Evolutionary conservation across 768 basidiomycete genomes (phyloP).

Genomic region (Calocera cornea): DNA sequence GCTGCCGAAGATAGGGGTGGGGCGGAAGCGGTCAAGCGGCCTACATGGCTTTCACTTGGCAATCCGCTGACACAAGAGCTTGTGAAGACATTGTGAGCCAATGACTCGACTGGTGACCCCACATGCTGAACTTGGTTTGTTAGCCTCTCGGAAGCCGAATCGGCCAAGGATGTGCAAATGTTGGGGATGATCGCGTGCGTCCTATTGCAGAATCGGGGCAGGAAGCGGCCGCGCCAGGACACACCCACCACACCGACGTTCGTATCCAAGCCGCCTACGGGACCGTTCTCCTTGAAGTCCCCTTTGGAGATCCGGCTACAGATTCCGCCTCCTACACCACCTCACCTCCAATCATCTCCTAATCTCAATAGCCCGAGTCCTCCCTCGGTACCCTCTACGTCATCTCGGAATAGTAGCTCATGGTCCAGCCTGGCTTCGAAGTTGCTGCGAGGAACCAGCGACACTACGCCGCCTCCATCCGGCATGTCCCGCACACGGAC

Average conservation of each 20-base stretch:
- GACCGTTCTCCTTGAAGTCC: not conserved
- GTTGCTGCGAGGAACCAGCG: not conserved
- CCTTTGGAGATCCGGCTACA: not conserved
- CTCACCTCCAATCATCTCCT: not conserved
- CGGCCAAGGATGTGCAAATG: slow-evolving; percentile 61
- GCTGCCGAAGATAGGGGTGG: not conserved
- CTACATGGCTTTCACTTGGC: not conserved
- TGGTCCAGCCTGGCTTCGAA: slow-evolving; percentile 2
- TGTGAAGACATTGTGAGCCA: slow-evolving; percentile 15
- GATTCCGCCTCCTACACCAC: not conserved
- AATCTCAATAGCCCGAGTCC: not conserved
- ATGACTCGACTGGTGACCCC: not conserved
- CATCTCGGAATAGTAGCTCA: not conserved
- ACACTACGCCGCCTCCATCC: not conserved
- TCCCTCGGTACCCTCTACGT: not conserved
- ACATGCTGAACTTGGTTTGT: slow-evolving; percentile 1
- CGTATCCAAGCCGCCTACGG: not conserved
- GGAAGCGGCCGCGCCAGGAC: not conserved
- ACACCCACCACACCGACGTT: not conserved
- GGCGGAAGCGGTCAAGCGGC: slow-evolving; percentile 10
- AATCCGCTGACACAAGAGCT: slow-evolving; percentile 14
- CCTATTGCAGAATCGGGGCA: slow-evolving; percentile 35
- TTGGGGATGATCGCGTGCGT: slow-evolving; percentile 61
- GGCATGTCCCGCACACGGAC: not conserved
- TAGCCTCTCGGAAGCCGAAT: slow-evolving; percentile 34